phyloP scores from a whole-genome alignment of 2,329 filamentous ascomycete species.

The Aurifilum marmelostoma region DNA sequence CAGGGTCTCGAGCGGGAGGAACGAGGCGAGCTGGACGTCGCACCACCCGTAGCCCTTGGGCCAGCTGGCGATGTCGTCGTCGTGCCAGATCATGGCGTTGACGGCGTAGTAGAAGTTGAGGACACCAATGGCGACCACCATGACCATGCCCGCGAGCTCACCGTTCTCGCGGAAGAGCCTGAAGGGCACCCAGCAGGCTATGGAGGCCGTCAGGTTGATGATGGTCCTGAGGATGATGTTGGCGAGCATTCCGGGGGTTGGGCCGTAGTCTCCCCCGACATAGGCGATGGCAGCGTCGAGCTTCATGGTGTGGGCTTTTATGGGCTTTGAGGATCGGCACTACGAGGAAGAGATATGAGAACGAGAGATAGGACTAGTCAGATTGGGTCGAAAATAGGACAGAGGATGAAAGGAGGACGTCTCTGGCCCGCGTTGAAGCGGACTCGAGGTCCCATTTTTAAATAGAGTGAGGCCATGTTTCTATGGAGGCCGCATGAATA shows the following conservation, averaged over 20 bases:
- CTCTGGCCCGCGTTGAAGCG: neutral
- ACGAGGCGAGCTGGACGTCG: conserved; percentile 50
- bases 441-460: neutral
- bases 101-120: conserved; percentile 53
- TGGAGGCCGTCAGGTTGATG: conserved; percentile 49
- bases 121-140: conserved; percentile 50
- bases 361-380: too few species aligned
- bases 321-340: neutral
- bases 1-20: conserved; percentile 44
- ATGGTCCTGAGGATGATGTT: conserved; percentile 56
- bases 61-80: conserved; percentile 55
- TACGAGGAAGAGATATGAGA: neutral
- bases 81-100: conserved; percentile 57
- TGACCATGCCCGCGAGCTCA: conserved; percentile 56
- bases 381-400: neutral
- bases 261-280: conserved; percentile 21
- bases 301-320: conserved; percentile 18
- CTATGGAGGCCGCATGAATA: conserved; percentile 14
- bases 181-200: conserved; percentile 55
- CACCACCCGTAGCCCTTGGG: conserved; percentile 57
- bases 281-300: conserved; percentile 20
- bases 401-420: neutral
- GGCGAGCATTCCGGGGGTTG: conserved; percentile 38
- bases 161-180: conserved; percentile 54
- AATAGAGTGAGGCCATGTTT: conserved; percentile 4